Percentiles rank a stretch among this genome's conserved stretches.
phyloP scores from a whole-genome alignment of 2,329 filamentous ascomycete genomes.

The Colletotrichum sansevieriae region DNA sequence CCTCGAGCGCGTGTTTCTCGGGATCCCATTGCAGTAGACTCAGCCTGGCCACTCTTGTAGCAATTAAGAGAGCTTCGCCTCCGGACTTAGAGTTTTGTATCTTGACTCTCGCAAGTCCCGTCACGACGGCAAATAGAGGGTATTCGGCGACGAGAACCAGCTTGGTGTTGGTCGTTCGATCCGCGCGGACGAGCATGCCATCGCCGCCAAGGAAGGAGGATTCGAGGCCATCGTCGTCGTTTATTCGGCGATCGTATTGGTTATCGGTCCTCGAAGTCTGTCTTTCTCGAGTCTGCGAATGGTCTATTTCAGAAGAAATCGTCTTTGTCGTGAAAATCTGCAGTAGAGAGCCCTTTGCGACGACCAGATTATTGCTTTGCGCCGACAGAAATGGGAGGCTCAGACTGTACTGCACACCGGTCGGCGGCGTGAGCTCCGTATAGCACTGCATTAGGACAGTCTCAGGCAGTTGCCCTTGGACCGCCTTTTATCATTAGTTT shows the following conservation, averaged over 20 bases:
- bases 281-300: slow-evolving; percentile 53
- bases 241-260: slow-evolving; percentile 65
- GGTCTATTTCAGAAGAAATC: slow-evolving; percentile 73
- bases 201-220: slow-evolving; percentile 76
- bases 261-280: slow-evolving; percentile 58
- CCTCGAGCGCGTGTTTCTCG: slow-evolving; percentile 81
- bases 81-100: slow-evolving; percentile 79
- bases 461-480: slow-evolving; percentile 46
- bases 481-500: slow-evolving; percentile 35
- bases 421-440: slow-evolving; percentile 93
- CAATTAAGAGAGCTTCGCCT: slow-evolving; percentile 85
- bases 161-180: slow-evolving; percentile 78
- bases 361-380: slow-evolving; percentile 84
- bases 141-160: slow-evolving; percentile 89
- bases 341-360: slow-evolving; percentile 92
- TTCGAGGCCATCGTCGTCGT: slow-evolving; percentile 74
- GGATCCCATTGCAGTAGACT: slow-evolving; percentile 96
- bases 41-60: slow-evolving; percentile 91
- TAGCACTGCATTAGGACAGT: slow-evolving; percentile 88
- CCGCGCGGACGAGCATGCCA: slow-evolving; percentile 70
- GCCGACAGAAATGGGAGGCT: slow-evolving; percentile 81
- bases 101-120: slow-evolving; percentile 83
- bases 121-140: slow-evolving; percentile 84
- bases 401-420: slow-evolving; percentile 91
- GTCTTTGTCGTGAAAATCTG: slow-evolving; percentile 87